Conservation (phyloP, 2,329 filamentous ascomycete genomes). For the Xylariaceae sp. region DNA sequence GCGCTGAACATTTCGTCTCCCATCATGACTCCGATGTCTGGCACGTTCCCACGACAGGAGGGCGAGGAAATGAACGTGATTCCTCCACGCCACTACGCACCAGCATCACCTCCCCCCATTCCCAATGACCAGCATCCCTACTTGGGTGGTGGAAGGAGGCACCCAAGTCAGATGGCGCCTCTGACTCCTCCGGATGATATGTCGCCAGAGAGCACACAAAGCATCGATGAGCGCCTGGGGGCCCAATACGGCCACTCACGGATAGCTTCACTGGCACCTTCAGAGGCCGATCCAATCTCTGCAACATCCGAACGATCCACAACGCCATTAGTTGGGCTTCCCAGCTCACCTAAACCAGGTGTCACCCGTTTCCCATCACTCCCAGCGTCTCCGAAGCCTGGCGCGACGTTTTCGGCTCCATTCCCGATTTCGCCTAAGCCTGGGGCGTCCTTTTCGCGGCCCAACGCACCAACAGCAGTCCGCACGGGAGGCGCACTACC, state of each 20-base stretch:
- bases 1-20: conserved; percentile 60
- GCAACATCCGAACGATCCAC: conserved; percentile 50
- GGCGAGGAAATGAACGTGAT: conserved; percentile 56
- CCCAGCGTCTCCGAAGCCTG: conserved; percentile 34
- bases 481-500: conserved; percentile 56
- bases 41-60: conserved; percentile 53
- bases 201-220: conserved; percentile 45
- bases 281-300: conserved; percentile 47
- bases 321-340: conserved; percentile 48
- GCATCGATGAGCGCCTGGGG: conserved; percentile 55
- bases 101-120: conserved; percentile 54
- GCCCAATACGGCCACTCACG: conserved; percentile 37
- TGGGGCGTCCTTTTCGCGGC: conserved; percentile 45
- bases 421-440: conserved; percentile 45
- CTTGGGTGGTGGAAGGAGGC: conserved; percentile 28
- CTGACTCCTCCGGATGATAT: conserved; percentile 44
- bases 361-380: conserved; percentile 33
- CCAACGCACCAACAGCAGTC: conserved; percentile 50
- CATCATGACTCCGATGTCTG: conserved; percentile 61
- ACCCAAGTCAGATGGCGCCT: conserved; percentile 37
- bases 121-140: conserved; percentile 44
- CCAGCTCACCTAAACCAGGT: conserved; percentile 40
- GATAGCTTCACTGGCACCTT: conserved; percentile 35
- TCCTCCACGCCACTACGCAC: conserved; percentile 55
- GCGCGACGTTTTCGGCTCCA: conserved; percentile 22